Base-by-base conservation (phyloP, 2,329 filamentous ascomycete species). In the Byssoonygena ceratinophila region DNA sequence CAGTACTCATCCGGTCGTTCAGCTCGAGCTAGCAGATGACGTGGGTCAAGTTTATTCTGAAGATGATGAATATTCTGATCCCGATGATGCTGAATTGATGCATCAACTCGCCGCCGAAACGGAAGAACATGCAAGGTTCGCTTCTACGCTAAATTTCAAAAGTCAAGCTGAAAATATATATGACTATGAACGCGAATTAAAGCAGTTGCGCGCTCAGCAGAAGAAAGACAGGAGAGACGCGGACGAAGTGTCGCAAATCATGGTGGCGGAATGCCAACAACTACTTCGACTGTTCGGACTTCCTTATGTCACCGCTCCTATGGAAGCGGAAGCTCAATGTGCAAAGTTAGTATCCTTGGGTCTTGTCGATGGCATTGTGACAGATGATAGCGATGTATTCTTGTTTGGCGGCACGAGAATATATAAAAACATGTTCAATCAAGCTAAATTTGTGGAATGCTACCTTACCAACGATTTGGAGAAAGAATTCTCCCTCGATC, bases 361-460 rank as follows among this genome's bases (percentile, higher is more conserved):
- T 0, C 80, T 97, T 0, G 94, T 98, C 7, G 94, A 98, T 65
- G 92, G 94, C 11, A 95, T 98, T 56, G 90, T 98, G 27, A 98
- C 94, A 0, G 92, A 98, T 63, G 92, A 98, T 66, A 94, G 86
- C 2, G 92, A 98, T 73, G 94, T 84, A 0, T 98, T 98, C 63
- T 78, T 98, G 0, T 98, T 98, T 67, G 94, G 92, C 16, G 94
- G 92, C 34, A 98, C 89, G 0, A 79, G 91, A 16, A 85, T 98
- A 20, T 98, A 98, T 76, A 98, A 98, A 69, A 98, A 98, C 73
- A 94, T 98, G 89, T 98, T 98, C 76, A 98, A 96, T 69, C 84
- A 88, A 61, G 92, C 92, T 68, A 98, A 98, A 66, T 94, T 88
- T 61, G 92, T 98, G 39, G 92, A 98, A 71, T 97, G 92, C 70